Base-by-base conservation (phyloP, 495 filamentous ascomycete genomes). In the Aspergillus haitiensis region DNA sequence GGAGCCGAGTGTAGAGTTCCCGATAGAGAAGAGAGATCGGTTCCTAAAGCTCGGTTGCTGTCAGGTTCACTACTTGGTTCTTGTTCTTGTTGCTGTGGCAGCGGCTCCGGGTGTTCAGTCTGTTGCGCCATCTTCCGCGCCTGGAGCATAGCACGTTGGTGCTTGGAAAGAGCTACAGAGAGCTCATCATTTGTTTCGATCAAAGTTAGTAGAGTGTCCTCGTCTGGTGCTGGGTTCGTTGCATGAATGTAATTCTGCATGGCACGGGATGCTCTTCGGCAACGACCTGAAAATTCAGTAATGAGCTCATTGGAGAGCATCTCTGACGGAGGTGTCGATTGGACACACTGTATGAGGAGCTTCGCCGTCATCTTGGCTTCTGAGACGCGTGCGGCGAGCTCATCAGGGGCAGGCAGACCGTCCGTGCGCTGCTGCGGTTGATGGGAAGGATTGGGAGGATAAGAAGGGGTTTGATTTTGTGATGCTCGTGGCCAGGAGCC, bases 151-250 rank as follows among this genome's bases (percentile, higher is more conserved):
- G 91, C 88, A 27, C 89, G 85, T 66, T 92, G 89, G 73, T 97
- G 88, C 54, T 89, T 85, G 55, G 84, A 92, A 7, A 92, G 74
- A 0, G 92, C 85, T 15, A 88, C 82, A 27, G 86, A 86, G 16
- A 98, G 78, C 67, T 91, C 86, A 66, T 98, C 95, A 68, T 95
- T 96, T 39, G 92, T 93, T 72, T 98, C 93, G 69, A 99, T 96
- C 48, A 99, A 75, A 16, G 86, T 93, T 60, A 92, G 84, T 72
- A 99, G 85, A 1, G 94, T 98, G 65, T 96, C 89, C 68, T 93
- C 92, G 67, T 99, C 94, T 4, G 92, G 92, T 1, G 84, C 64
- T 0, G 93, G 93, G 64, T 88, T 82, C 15, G 88, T 85, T 47
- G 85, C 81, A 37, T 86, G 75, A 75, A 98, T 97, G 74, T 96